Evolutionary conservation across 208 protist genomes (phyloP), one percentile per base, ranked within the genome.

Genomic region (Wallacemonas sp.): DNA sequence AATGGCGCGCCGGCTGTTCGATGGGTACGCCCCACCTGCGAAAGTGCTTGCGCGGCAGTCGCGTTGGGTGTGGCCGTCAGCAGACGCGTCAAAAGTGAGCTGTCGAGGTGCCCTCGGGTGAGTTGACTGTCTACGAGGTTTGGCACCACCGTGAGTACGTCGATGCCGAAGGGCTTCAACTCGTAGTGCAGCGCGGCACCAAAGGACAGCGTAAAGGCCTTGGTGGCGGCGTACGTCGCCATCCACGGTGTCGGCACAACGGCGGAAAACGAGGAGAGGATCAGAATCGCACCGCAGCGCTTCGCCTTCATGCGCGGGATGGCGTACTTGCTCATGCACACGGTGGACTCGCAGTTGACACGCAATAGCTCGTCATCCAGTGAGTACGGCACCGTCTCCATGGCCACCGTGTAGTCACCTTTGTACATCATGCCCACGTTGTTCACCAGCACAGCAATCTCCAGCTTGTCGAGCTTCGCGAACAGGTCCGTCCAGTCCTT

Each of bases 371-470:
- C 44, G n/a, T 92, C 64, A 36, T 95, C 85, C 12, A 57, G 13
- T 34, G 10, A 13, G 13, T 57, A 10, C 4, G 50, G 17, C 4
- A 57, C 30, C 0, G 68, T 78, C 45, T 85, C 65, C 21, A 85
- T 42, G 38, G 75, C 69, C 19, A 94, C 71, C 26, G 95, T 84
- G 66, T 93, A 94, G 21, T 70, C 65, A 3, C 30, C 38, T 24
- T 57, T 37, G 73, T 98, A 98, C 74, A 91, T 97, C 15, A 97
- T 76, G 34, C 95, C 95, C 4, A 98, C 95, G 65, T 98, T 98
- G 69, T 98, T 98, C 12, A 98, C 81, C 29, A 93, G 74, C 10
- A 95, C 67, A 2, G 76, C 79, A 36, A 92, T 85, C 44, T 78
- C 66, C 2, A 91, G 62, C 13, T 54, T 66, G 39, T 85, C 45